Conservation (phyloP, 1,284 basidiomycete genomes). For the Marasmius tenuissimus region DNA sequence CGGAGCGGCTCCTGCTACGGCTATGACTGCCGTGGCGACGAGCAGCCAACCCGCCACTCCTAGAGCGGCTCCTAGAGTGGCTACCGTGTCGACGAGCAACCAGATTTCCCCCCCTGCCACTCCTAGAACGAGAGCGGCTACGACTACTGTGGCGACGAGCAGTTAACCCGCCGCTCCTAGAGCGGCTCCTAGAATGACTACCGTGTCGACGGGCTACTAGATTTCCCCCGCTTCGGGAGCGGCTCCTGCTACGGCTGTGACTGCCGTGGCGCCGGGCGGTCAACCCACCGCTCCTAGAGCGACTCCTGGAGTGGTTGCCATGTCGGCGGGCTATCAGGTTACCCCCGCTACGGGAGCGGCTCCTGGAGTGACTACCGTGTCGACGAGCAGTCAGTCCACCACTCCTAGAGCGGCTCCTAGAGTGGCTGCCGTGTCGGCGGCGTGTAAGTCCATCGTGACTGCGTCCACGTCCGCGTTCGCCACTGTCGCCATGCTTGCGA, state of each 20-base stretch:
- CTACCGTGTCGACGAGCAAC: slow-evolving; percentile 13
- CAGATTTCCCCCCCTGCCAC: slow-evolving; percentile 9
- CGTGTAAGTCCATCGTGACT: neutral
- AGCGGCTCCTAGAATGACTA: slow-evolving; percentile 4
- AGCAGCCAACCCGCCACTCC: slow-evolving; percentile 10
- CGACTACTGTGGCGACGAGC: slow-evolving; percentile 21
- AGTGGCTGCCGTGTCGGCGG: slow-evolving; percentile 7
- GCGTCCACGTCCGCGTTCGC: slow-evolving; percentile 9
- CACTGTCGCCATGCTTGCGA: slow-evolving; percentile 23
- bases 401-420: slow-evolving; percentile 9
- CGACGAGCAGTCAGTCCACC: slow-evolving; percentile 16
- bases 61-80: slow-evolving; percentile 6
- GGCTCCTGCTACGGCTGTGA: slow-evolving; percentile 23
- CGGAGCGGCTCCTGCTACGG: slow-evolving; percentile 13
- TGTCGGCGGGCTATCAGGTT: slow-evolving; percentile 10
- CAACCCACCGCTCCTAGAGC: slow-evolving; percentile 14
- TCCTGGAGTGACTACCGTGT: slow-evolving; percentile 20
- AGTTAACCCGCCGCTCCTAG: slow-evolving; percentile 13
- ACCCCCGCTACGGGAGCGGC: slow-evolving; percentile 12
- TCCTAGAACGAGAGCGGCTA: slow-evolving; percentile 17
- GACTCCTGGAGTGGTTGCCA: slow-evolving; percentile 6
- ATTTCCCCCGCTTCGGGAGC: slow-evolving; percentile 10
- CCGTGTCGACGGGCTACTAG: slow-evolving; percentile 12
- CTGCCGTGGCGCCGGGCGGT: slow-evolving; percentile 18
- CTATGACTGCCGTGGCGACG: slow-evolving; percentile 20